phyloP scores from a whole-genome alignment of 768 basidiomycete genomes.

The Cystofilobasidium bisporidii region DNA sequence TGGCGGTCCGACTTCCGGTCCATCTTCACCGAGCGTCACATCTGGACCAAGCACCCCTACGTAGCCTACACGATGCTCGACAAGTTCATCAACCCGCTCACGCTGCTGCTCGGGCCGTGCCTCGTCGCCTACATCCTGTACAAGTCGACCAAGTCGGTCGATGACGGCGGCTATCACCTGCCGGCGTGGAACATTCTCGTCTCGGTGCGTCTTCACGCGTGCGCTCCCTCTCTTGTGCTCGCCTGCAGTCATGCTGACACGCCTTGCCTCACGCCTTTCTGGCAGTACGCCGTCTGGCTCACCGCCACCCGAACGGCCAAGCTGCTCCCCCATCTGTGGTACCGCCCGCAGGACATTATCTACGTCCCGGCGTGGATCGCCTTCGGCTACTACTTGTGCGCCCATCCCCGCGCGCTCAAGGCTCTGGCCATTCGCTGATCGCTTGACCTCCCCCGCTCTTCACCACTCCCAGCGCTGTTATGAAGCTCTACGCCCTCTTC shows the following conservation, averaged over 20 bases:
- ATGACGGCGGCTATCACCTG: constrained; percentile 65
- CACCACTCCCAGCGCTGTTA: constrained; percentile 52
- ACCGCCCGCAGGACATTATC: constrained; percentile 63
- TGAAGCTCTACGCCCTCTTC: constrained; percentile 85
- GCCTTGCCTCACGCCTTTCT: neutral
- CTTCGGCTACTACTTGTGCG: constrained; percentile 80
- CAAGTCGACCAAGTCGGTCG: constrained; percentile 62
- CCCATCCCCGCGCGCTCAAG: too few relatives aligned
- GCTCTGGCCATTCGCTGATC: too few relatives aligned
- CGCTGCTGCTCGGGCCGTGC: constrained; percentile 70
- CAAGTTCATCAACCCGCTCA: constrained; percentile 77
- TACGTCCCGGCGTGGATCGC: constrained; percentile 77
- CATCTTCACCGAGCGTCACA: constrained; percentile 74
- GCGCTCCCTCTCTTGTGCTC: neutral
- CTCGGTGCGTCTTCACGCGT: constrained; percentile 31
- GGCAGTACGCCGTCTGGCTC: constrained; percentile 43
- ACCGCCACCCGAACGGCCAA: constrained; percentile 48
- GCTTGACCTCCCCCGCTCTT: constrained; percentile 8
- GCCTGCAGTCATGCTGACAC: neutral
- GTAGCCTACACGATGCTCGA: constrained; percentile 80
- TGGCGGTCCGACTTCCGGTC: constrained; percentile 84
- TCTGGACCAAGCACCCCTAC: constrained; percentile 81
- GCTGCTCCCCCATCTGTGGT: constrained; percentile 69
- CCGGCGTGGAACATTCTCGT: constrained; percentile 56
- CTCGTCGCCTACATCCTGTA: constrained; percentile 67